Base-by-base conservation (phyloP, 1,284 basidiomycete species). In the Rugosomyces carneus region DNA sequence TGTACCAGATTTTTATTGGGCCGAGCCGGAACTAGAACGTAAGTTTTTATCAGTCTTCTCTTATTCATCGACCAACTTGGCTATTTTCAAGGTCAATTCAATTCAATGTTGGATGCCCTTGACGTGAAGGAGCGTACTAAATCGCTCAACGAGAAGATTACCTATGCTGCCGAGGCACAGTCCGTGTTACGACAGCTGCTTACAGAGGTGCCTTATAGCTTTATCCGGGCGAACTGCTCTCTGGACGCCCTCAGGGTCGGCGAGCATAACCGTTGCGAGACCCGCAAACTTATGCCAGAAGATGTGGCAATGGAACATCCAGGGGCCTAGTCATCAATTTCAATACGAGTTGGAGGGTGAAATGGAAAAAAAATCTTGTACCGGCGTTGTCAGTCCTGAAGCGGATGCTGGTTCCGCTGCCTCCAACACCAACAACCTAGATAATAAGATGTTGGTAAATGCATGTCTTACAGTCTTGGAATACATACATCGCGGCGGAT, bases 1-100 rank as follows among this genome's bases (percentile, higher is more conserved):
- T 58, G 86, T 87, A 0, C 91, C 91, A 0, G 84, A 93, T 65
- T 84, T 93, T 48, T 95, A 93, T 62, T 94, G 92, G 92, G 78
- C 84, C 19, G 89, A 93, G 60, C 89, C 91, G 1, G 86, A 85
- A 53, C 72, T 95, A 2, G 92, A 94, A 71, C 73, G 88, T 84
- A 53, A 37, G 76, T 34, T 20, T 9, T 45, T 13, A 21, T 23
- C 21, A 3, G 4, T 13, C 11, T 6, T 26, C 18, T 8, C 8
- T 38, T 19, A 13, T 18, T 7, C 9, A 11, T 1, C 29, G 15
- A 21, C 27, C 44, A n/a, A n/a, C 16, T 40, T 7, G 26, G 19
- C 10, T 27, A 16, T 38, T 9, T 29, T 46, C 36, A 47, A 89
- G 84, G 73, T n/a, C 84, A 88, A 62, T 94, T 95, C 65, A 84